Evolutionary conservation across 2,329 filamentous ascomycete genomes (phyloP).

Genomic region (Zelopaecilomyces penicillatus): DNA sequence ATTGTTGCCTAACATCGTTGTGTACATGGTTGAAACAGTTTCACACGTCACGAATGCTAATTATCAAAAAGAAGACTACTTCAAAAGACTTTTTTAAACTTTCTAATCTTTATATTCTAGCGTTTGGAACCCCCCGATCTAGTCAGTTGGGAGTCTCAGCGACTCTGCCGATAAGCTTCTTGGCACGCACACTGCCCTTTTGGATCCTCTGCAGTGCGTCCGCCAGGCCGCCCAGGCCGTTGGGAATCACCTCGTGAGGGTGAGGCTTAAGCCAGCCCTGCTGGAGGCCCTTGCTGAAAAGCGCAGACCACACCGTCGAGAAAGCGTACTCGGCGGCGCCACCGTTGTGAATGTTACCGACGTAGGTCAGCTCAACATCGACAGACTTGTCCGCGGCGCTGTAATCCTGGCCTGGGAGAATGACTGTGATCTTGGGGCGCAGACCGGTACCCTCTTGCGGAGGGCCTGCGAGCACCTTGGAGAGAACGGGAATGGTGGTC

Average conservation of each 20-base stretch:
- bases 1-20: background rate
- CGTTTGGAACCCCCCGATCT: background rate
- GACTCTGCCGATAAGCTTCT: conserved; percentile 1
- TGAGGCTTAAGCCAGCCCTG: conserved; percentile 11
- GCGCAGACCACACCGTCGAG: background rate
- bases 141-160: background rate
- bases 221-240: conserved; percentile 9
- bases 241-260: conserved; percentile 7
- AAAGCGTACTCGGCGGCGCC: background rate
- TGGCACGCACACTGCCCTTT: conserved; percentile 6
- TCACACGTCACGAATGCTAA: no score
- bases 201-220: conserved; percentile 7
- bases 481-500: background rate
- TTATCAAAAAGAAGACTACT: no score
- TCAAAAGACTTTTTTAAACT: background rate
- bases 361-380: background rate
- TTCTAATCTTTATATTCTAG: background rate
- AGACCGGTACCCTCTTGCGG: background rate
- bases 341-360: background rate
- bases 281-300: conserved; percentile 5
- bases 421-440: background rate
- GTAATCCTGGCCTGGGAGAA: background rate
- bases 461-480: background rate
- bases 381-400: background rate
- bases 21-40: background rate